phyloP scores from a whole-genome alignment of 768 basidiomycete genomes.

The Lactarius indigo region DNA sequence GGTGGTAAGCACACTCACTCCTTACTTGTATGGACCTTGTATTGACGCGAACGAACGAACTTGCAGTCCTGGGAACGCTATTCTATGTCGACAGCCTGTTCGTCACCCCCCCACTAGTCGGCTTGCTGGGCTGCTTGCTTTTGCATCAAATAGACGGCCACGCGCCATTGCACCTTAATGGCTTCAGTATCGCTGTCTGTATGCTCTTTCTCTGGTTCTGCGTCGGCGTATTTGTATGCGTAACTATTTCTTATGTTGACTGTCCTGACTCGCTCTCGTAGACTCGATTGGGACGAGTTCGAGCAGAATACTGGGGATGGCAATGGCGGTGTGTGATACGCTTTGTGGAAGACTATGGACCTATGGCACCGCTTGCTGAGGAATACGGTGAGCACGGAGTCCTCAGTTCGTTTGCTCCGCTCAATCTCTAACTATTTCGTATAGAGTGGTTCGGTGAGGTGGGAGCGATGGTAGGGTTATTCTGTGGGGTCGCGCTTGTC shows the following conservation, averaged over 20 bases:
- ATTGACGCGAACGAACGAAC: neutral
- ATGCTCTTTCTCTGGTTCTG: neutral
- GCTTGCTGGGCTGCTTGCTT: neutral
- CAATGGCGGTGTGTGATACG: neutral
- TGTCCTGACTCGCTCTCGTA: neutral
- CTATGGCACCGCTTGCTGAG: neutral
- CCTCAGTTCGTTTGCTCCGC: neutral
- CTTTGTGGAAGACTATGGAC: neutral
- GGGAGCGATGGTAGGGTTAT: neutral
- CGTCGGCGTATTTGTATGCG: neutral
- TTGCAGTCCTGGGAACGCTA: neutral
- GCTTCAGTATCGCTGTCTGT: neutral
- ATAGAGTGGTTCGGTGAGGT: constrained; percentile 7
- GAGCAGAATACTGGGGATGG: neutral
- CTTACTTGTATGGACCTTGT: too few species aligned
- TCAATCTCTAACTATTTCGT: neutral
- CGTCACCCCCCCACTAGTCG: neutral
- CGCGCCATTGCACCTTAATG: too few species aligned
- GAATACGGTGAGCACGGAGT: neutral
- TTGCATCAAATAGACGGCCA: neutral
- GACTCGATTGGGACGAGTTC: neutral
- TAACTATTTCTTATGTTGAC: neutral
- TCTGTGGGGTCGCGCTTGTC: neutral
- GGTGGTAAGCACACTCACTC: constrained; percentile 3
- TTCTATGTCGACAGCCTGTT: neutral